phyloP scores from a whole-genome alignment of 106 monocot genomes.

The Dendrobium chrysotoxum region DNA sequence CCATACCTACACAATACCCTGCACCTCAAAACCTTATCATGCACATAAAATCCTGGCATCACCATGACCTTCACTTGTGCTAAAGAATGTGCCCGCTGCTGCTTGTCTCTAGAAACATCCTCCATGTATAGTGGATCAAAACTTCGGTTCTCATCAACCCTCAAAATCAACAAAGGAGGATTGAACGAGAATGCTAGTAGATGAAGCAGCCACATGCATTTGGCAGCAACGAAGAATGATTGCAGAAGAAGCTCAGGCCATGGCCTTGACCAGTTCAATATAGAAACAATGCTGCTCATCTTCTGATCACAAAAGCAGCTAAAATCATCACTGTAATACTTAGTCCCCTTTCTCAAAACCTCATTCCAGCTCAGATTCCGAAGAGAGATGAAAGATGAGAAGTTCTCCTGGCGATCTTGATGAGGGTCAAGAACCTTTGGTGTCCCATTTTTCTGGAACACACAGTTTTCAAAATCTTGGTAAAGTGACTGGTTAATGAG shows the following conservation, averaged over 20 bases:
- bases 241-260: conserved; percentile 76
- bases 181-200: conserved; percentile 81
- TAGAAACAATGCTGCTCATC: conserved; percentile 54
- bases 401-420: conserved; percentile 56
- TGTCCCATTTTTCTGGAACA: conserved; percentile 60
- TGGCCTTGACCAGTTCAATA: conserved; percentile 46
- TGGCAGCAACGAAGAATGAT: conserved; percentile 70
- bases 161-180: conserved; percentile 56
- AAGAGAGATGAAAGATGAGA: conserved; percentile 67
- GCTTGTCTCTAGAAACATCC: conserved; percentile 43
- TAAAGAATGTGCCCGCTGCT: conserved; percentile 26
- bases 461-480: conserved; percentile 93
- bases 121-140: conserved; percentile 85
- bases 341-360: conserved; percentile 66
- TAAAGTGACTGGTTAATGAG: conserved; percentile 57
- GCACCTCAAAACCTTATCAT: conserved; percentile 72
- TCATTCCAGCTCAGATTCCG: conserved; percentile 88
- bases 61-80: conserved; percentile 80
- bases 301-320: conserved; percentile 82
- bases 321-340: conserved; percentile 72
- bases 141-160: conserved; percentile 64
- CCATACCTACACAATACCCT: conserved; percentile 61
- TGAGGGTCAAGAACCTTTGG: conserved; percentile 64
- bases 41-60: conserved; percentile 86
- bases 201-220: conserved; percentile 92